Conservation (phyloP, 2,329 filamentous ascomycete species). For the Penicillium sp. region DNA sequence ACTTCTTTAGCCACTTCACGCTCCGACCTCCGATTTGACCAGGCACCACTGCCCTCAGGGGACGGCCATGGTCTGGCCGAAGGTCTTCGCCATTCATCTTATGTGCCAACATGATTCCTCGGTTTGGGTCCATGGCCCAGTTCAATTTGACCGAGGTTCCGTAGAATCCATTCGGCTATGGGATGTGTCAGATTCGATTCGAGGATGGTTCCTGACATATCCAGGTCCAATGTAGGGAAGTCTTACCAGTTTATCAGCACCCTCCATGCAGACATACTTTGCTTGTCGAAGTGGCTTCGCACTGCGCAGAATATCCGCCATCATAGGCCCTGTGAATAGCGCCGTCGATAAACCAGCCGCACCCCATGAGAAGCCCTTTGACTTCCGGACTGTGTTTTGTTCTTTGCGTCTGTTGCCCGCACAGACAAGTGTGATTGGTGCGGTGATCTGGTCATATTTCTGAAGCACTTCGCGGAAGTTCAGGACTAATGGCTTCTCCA, state of each 20-base stretch:
- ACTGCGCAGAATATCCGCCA: constrained; percentile 60
- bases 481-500: constrained; percentile 65
- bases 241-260: constrained; percentile 64
- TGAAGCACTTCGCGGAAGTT: constrained; percentile 63
- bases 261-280: constrained; percentile 81
- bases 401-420: constrained; percentile 88
- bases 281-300: constrained; percentile 63
- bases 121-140: constrained; percentile 75
- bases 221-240: neutral
- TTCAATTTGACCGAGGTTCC: constrained; percentile 80
- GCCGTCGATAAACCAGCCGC: constrained; percentile 78
- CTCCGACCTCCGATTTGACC: constrained; percentile 86
- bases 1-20: constrained; percentile 81
- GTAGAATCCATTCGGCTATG: constrained; percentile 71
- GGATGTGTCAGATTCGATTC: constrained; percentile 6
- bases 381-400: constrained; percentile 81
- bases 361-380: constrained; percentile 91
- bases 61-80: constrained; percentile 75
- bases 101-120: constrained; percentile 77
- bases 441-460: constrained; percentile 71
- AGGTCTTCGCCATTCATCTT: constrained; percentile 82
- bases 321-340: constrained; percentile 72
- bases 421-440: constrained; percentile 80
- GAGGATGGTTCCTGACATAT: neutral
- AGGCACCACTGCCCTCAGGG: constrained; percentile 71